Conservation (phyloP, 2,329 filamentous ascomycete genomes). For the Colletotrichum cereale region DNA sequence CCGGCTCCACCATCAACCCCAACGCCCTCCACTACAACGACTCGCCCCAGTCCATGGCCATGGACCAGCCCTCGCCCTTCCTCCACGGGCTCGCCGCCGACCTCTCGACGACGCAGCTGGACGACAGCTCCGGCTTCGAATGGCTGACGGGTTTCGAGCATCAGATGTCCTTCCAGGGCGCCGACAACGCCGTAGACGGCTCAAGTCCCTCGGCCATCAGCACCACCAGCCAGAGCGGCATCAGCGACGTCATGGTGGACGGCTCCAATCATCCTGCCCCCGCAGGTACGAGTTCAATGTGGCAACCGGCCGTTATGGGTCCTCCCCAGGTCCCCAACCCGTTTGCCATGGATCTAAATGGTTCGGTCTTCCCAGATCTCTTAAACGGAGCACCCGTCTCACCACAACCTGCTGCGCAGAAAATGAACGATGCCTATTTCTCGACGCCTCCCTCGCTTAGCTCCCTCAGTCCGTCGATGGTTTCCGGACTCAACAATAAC, state of each 20-base stretch:
- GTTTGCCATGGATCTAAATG: slow-evolving; percentile 81
- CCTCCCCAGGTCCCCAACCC: slow-evolving; percentile 77
- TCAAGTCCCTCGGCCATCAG: slow-evolving; percentile 97
- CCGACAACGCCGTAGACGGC: slow-evolving; percentile 87
- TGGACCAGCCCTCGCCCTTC: slow-evolving; percentile 74
- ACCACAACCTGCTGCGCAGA: slow-evolving; percentile 80
- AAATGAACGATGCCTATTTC: slow-evolving; percentile 80
- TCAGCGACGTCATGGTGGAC: slow-evolving; percentile 93
- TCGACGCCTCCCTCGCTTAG: slow-evolving; percentile 81
- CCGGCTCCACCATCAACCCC: slow-evolving; percentile 75
- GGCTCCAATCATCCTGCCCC: slow-evolving; percentile 75
- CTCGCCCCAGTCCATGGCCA: slow-evolving; percentile 75
- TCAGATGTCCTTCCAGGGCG: slow-evolving; percentile 76
- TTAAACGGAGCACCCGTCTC: slow-evolving; percentile 79
- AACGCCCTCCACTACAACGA: slow-evolving; percentile 87
- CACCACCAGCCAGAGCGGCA: slow-evolving; percentile 90
- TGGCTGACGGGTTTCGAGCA: slow-evolving; percentile 87
- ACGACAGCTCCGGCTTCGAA: slow-evolving; percentile 84
- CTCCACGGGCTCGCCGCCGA: slow-evolving; percentile 66
- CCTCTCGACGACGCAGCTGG: slow-evolving; percentile 70
- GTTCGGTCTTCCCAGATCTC: slow-evolving; percentile 82
- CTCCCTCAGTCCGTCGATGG: slow-evolving; percentile 78
- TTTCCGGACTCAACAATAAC: slow-evolving; percentile 75
- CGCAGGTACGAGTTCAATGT: slow-evolving; percentile 70
- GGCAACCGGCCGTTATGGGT: slow-evolving; percentile 77